A percentile compares a stretch with the other conserved stretches of the same genome.
These are phyloP conservation scores for Pseudotsuga menziesii DNA, from an alignment of 75 land plant species.

Conservation along the genomic window DNA sequence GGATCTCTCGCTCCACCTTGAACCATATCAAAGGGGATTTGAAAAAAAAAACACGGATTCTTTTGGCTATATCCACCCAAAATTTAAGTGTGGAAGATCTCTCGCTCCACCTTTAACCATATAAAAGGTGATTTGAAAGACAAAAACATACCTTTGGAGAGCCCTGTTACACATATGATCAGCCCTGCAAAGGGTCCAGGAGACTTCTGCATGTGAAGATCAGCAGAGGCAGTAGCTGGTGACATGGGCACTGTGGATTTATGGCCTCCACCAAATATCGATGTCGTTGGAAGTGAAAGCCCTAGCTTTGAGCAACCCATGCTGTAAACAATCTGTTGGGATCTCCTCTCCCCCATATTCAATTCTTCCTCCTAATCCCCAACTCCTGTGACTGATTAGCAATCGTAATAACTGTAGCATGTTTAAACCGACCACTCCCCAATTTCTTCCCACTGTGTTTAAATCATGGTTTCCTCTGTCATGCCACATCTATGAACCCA, in stretches of 20 bases:
- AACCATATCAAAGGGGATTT: neutral
- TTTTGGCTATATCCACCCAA: neutral
- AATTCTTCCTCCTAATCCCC: too few species aligned
- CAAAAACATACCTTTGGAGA: conserved; percentile 78
- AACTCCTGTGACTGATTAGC: too few species aligned
- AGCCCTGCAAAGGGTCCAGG: conserved; percentile 75
- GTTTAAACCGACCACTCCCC: too few species aligned
- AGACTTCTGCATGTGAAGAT: conserved; percentile 7
- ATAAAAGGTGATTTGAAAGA: neutral
- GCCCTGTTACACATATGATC: conserved; percentile 90
- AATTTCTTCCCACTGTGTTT: too few species aligned
- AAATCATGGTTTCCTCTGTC: too few species aligned
- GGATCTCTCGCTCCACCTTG: neutral
- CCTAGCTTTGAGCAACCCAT: conserved; percentile 51
- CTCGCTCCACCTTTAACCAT: neutral
- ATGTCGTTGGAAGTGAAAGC: conserved; percentile 14
- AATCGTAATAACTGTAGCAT: too few species aligned
- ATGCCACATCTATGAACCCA: too few species aligned
- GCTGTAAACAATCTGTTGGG: conserved; percentile 34
- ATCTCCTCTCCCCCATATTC: conserved; percentile 22
- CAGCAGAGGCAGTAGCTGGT: conserved; percentile 25
- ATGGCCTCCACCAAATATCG: conserved; percentile 6
- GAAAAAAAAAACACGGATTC: neutral
- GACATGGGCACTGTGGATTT: conserved; percentile 18
- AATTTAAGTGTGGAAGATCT: neutral